Base-by-base conservation (phyloP, 73 alveolate genomes). In the Breviolum minutum region DNA sequence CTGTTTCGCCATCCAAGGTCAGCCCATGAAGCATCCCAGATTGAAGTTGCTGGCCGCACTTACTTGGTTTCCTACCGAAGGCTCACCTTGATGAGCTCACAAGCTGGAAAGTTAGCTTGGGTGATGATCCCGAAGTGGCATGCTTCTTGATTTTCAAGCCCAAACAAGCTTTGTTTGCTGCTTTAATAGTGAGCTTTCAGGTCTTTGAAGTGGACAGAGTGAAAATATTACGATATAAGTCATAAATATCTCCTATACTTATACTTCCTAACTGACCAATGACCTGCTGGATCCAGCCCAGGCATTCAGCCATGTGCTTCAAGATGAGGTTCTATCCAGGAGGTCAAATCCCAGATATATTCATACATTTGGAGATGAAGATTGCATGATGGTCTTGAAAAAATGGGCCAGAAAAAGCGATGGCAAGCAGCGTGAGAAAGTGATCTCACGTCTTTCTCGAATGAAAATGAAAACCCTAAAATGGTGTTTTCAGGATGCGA, bases 341-440 rank as follows among this genome's bases (percentile, higher is more conserved):
- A 8, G 40, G 60, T 60, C 19, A 6, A 83, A 83, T 24, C 71
- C 74, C 10, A 12, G 92, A 22, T 83, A 60, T 60, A 22, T 40
- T 20, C 92, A 83, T 24, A 83, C 92, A 2, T 83, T 83, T 13
- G 26, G 29, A 0, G 92, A 83, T 83, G 92, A 83, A 73, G 92
- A 83, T 83, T 48, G 73, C 0, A 83, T 83, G 92, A 61, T 48
- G 70, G 19, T 83, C 22, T 73, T 83, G 24, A 83, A 83, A 83
- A 20, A 20, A 7, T 83, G 92, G 92, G 71, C 60, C 6, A 60
- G 30, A 61, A 12, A 8, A 8, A 11, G 68, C 7, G 88, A n/a
- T 32, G 88, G 88, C 2, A 83, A 83, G 26, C 60, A 7, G 60
- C 64, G 92, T 19, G 92, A 83, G 9, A 7, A 8, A 0, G 60